phyloP scores from a whole-genome alignment of 768 basidiomycete genomes.

The Royoungia palumana region DNA sequence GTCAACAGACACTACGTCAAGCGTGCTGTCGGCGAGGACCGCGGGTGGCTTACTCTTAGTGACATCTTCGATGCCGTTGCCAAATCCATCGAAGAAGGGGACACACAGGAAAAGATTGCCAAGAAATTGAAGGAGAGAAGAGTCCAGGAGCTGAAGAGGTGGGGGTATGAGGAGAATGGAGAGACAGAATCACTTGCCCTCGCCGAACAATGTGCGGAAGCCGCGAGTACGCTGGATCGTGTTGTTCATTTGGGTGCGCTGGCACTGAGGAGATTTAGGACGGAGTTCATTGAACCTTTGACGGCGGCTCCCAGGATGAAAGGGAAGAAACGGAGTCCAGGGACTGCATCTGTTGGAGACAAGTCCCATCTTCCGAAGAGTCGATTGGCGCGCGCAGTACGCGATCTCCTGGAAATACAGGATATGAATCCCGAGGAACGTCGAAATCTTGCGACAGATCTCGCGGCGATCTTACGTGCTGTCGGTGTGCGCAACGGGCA shows the following conservation, averaged over 20 bases:
- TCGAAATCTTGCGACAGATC: slow-evolving; percentile 43
- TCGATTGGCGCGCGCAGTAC: slow-evolving; percentile 64
- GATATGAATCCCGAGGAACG: slow-evolving; percentile 46
- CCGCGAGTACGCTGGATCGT: slow-evolving; percentile 65
- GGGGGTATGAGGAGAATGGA: slow-evolving; percentile 61
- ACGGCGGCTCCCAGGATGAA: slow-evolving; percentile 65
- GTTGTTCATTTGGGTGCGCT: slow-evolving; percentile 61
- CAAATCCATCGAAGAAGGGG: slow-evolving; percentile 45
- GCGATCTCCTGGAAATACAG: slow-evolving; percentile 56
- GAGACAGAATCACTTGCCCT: slow-evolving; percentile 45
- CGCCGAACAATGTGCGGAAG: slow-evolving; percentile 71
- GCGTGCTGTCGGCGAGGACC: slow-evolving; percentile 52
- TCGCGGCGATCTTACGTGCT: slow-evolving; percentile 48
- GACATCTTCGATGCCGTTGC: slow-evolving; percentile 58
- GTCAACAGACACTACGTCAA: slow-evolving; percentile 63
- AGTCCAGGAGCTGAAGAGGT: slow-evolving; percentile 61
- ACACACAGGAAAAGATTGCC: slow-evolving; percentile 53
- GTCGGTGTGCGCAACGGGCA: slow-evolving; percentile 62
- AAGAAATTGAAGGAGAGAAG: slow-evolving; percentile 53
- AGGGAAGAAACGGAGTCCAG: slow-evolving; percentile 43
- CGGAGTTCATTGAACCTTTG: slow-evolving; percentile 67
- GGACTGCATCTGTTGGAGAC: slow-evolving; percentile 39
- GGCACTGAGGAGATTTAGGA: slow-evolving; percentile 68
- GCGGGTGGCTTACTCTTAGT: slow-evolving; percentile 61
- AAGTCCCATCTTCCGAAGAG: slow-evolving; percentile 50